A percentile compares a stretch with the other conserved stretches of the same genome.
phyloP scores from a whole-genome alignment of 75 land plant genomes.

The Azolla pinnata region DNA sequence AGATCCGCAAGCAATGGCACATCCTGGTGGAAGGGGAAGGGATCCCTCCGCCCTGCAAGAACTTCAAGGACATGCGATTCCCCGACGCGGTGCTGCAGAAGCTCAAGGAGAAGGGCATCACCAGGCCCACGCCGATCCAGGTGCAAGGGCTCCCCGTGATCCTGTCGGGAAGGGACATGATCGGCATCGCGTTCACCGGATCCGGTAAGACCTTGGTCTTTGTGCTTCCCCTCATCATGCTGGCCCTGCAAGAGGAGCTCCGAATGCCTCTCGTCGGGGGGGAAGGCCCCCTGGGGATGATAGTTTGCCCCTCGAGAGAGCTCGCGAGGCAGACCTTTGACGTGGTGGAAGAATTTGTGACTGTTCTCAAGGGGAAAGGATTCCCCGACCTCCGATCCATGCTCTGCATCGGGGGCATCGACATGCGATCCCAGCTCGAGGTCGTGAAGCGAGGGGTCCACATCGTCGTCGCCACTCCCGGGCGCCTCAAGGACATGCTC shows the following conservation, averaged over 20 bases:
- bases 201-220: constrained; percentile 91
- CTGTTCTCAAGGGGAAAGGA: constrained; percentile 40
- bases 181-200: constrained; percentile 91
- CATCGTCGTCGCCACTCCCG: constrained; percentile 91
- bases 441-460: constrained; percentile 84
- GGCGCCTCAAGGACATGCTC: constrained; percentile 83
- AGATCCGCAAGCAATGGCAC: constrained; percentile 74
- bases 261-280: constrained; percentile 69
- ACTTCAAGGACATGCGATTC: constrained; percentile 80
- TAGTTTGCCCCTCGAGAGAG: constrained; percentile 86
- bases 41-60: constrained; percentile 72
- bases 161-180: constrained; percentile 83
- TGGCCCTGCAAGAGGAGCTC: constrained; percentile 76
- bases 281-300: constrained; percentile 82
- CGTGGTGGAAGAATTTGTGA: constrained; percentile 70
- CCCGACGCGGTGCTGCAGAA: constrained; percentile 65
- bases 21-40: constrained; percentile 89
- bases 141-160: constrained; percentile 90
- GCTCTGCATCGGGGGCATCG: constrained; percentile 90
- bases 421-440: constrained; percentile 88
- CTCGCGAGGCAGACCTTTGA: constrained; percentile 90
- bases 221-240: constrained; percentile 76
- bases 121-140: constrained; percentile 82
- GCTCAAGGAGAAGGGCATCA: constrained; percentile 65
- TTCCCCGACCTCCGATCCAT: constrained; percentile 65